A percentile compares a stretch with the other conserved stretches of the same genome.
These are phyloP conservation scores for Salix dunnii DNA, from an alignment of 345 rosid species.

Conservation along the genomic window DNA sequence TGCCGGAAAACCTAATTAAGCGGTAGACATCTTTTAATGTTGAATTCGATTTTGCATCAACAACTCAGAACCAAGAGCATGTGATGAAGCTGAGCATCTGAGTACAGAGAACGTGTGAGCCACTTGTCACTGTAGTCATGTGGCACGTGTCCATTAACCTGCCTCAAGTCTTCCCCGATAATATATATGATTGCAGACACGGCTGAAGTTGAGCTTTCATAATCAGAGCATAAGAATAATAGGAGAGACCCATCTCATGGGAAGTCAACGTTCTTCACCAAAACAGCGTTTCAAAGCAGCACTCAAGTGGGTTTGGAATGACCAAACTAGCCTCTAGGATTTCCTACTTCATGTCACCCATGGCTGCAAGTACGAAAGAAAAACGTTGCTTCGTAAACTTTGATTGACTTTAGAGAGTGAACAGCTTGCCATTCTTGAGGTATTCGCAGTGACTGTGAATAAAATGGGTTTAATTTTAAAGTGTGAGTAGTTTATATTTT, in stretches of 20 bases:
- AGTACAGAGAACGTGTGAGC: conserved; percentile 7
- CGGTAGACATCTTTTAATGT: background rate
- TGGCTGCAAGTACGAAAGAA: background rate
- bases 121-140: background rate
- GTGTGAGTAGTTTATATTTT: too few species aligned
- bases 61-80: conserved; percentile 15
- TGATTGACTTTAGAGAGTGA: background rate
- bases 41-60: background rate
- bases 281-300: conserved; percentile 2
- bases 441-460: too few species aligned
- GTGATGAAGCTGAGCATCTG: background rate
- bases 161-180: background rate
- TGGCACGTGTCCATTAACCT: background rate
- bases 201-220: background rate
- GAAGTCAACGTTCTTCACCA: conserved; percentile 20
- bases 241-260: background rate
- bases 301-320: conserved; percentile 2
- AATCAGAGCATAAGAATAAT: background rate
- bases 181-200: background rate
- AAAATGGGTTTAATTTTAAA: too few species aligned
- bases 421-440: background rate
- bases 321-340: conserved; percentile 15
- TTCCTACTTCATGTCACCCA: background rate
- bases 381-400: too few species aligned
- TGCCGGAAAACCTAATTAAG: background rate